Base-by-base conservation (phyloP, 176 grass and related monocot genomes). In the Hordeum vulgare region DNA sequence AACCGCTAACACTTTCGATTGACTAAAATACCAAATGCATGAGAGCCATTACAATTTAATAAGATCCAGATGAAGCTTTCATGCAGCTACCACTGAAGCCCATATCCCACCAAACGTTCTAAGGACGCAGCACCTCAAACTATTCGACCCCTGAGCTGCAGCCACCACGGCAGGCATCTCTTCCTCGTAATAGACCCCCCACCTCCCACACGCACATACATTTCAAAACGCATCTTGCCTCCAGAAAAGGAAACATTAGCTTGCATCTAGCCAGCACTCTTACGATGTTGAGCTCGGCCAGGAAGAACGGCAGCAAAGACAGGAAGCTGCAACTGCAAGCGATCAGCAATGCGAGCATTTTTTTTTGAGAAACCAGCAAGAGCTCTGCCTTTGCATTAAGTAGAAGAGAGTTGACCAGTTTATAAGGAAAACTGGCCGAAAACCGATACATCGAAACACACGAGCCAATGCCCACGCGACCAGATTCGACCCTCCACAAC, bases 71-170 rank as follows among this genome's bases (percentile, higher is more conserved):
- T 44, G 86, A 96, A 86, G 97, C 89, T 99, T 85, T 99, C 93
- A 68, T 61, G 80, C 84, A 99, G 87, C 97, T 94, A 96, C 91
- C 93, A 89, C 70, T 94, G 97, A 99, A 94, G 83, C 71, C n/a
- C 91, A 94, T 79, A 84, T 80, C 37, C 84, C 78, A 99, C 97
- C 97, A 90, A 95, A 95, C 97, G 44, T 84, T 31, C 74, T n/a
- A 34, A 64, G 60, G 87, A 94, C 91, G 76, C 79, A 66, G 23
- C 89, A 94, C 89, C 91, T 87, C 59, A 89, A 89, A 27, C 42
- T 79, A 76, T 33, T 78, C 42, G 71, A 74, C 56, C 51, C 85
- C 53, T 56, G 18, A 56, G 53, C 53, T 56, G 53, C 53, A 56
- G 53, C 53, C 53, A 56, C 18, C 53, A 9, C 53, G 53, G 53